Conservation (phyloP, 192 early-diverging fungal genomes). For the Linnemannia elongata region DNA sequence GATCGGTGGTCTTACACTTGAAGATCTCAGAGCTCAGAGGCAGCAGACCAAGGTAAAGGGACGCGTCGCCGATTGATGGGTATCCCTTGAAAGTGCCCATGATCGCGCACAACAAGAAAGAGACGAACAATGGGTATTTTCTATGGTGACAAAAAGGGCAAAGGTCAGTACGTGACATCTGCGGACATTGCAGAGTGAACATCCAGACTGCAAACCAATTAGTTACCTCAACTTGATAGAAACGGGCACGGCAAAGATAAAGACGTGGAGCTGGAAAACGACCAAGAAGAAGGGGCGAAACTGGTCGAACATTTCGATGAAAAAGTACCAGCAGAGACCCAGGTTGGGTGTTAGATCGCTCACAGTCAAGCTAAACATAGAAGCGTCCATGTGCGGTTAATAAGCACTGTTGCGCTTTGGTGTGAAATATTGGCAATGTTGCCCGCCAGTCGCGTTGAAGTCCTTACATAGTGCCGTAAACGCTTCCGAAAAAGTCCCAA, state of each 20-base stretch:
- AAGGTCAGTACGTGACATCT: neutral
- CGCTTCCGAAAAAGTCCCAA: constrained; percentile 76
- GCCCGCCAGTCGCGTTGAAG: neutral
- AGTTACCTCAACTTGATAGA: constrained; percentile 83
- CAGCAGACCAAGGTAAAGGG: constrained; percentile 86
- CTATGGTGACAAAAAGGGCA: constrained; percentile 55
- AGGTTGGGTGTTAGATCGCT: constrained; percentile 96
- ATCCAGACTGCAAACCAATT: neutral
- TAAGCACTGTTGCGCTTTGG: neutral
- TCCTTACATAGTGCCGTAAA: constrained; percentile 82
- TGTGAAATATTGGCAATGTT: constrained; percentile 13
- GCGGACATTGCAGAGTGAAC: neutral
- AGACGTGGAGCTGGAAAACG: constrained; percentile 94
- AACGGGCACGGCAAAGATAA: constrained; percentile 90
- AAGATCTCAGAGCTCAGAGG: constrained; percentile 86
- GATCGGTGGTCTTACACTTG: constrained; percentile 77
- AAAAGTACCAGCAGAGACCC: constrained; percentile 99
- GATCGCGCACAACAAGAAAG: constrained; percentile 77
- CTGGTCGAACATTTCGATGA: constrained; percentile 99
- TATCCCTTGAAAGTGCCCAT: constrained; percentile 94
- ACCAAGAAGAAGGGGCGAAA: constrained; percentile 94
- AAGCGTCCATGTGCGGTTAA: neutral
- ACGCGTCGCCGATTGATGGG: constrained; percentile 89
- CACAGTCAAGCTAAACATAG: constrained; percentile 70
- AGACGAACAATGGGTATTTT: constrained; percentile 83